These are phyloP conservation scores for Periconia digitata DNA, from an alignment of 2,329 filamentous ascomycete genomes.

Conservation along the genomic window DNA sequence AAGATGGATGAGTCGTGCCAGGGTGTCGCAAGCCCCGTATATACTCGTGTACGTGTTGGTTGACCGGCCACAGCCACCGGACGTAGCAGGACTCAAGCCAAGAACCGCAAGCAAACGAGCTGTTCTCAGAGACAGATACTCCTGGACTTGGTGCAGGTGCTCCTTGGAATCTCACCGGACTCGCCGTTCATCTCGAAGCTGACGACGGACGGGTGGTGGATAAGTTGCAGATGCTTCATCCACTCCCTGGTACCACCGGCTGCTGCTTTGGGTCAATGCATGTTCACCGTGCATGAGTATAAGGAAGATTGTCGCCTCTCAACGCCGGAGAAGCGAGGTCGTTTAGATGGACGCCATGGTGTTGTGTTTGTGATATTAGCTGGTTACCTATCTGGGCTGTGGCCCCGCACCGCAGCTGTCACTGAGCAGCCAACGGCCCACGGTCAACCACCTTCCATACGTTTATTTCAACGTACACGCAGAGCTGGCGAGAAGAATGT, in stretches of 20 bases:
- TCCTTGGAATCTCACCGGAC: slow-evolving; percentile 9
- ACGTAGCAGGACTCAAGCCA: background rate
- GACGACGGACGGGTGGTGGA: slow-evolving; percentile 5
- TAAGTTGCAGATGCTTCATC: background rate
- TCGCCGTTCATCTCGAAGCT: slow-evolving; percentile 1
- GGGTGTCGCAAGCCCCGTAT: slow-evolving; percentile 12
- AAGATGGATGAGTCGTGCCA: slow-evolving; percentile 4
- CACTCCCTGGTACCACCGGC: slow-evolving; percentile 10
- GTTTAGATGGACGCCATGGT: too few species aligned
- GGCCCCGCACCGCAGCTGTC: too few species aligned
- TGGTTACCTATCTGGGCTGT: too few species aligned
- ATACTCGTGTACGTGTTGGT: slow-evolving; percentile 8
- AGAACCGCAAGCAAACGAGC: slow-evolving; percentile 13
- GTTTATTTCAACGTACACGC: too few species aligned
- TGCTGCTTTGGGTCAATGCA: slow-evolving; percentile 1
- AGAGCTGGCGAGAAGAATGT: too few species aligned
- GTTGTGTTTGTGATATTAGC: too few species aligned
- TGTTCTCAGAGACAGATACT: slow-evolving; percentile 1
- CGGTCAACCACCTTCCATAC: too few species aligned
- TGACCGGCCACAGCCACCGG: slow-evolving; percentile 14
- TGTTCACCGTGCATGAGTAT: background rate
- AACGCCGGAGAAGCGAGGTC: too few species aligned
- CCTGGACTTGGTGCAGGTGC: background rate
- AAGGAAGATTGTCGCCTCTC: too few species aligned
- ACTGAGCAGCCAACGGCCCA: too few species aligned